Conservation (phyloP, 306 rosid species). For the cucumber (Cucumis sativus) region Cucumber_9930_V3 NC_026659.2:1101001-1101500, state of each 20-base stretch:
- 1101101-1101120: background rate
- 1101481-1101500: constrained; percentile 94
- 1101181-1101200: no score
- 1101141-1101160: background rate
- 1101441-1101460: constrained; percentile 53
- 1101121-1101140: background rate
- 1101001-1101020: constrained; percentile 78
- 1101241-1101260: background rate
- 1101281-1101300: background rate
- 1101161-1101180: background rate
- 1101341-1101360: background rate
- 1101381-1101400: background rate
- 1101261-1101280: background rate
- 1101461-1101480: constrained; percentile 66
- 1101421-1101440: constrained; percentile 70
- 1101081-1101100: constrained; percentile 40
- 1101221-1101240: background rate
- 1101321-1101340: background rate
- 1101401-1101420: constrained; percentile 77
- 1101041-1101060: constrained; percentile 62
- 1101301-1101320: background rate
- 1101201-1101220: no score
- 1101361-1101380: background rate
- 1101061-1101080: constrained; percentile 75
- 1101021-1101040: constrained; percentile 75